phyloP scores from a whole-genome alignment of 169 alveolate genomes.

The Eimeria sp. region DNA sequence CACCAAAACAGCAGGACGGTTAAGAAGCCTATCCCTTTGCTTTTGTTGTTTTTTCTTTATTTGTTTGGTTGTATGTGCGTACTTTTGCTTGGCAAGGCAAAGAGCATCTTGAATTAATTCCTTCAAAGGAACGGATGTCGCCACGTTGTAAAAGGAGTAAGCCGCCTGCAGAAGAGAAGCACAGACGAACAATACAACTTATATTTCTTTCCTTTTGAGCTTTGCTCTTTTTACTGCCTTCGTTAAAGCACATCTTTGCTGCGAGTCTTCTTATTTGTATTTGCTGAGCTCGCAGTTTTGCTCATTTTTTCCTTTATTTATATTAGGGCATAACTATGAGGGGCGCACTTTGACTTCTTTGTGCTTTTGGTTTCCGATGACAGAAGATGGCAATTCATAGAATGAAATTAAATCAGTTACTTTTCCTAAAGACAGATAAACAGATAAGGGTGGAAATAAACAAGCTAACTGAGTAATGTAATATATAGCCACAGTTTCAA shows the following conservation, averaged over 20 bases:
- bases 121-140: conserved; percentile 89
- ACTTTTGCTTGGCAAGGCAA: conserved; percentile 93
- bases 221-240: too few relatives aligned
- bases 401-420: conserved; percentile 97
- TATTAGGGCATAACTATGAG: too few relatives aligned
- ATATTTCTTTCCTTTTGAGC: too few relatives aligned
- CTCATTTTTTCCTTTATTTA: neutral
- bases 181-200: too few relatives aligned
- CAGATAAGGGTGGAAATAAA: neutral
- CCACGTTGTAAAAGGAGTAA: conserved; percentile 95
- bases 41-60: neutral
- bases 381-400: conserved; percentile 96
- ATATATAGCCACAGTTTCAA: too few relatives aligned
- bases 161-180: conserved; percentile 88
- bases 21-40: neutral
- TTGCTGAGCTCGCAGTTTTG: neutral
- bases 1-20: neutral
- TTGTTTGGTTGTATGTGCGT: neutral
- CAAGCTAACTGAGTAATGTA: neutral
- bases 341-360: conserved; percentile 73
- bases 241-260: too few relatives aligned
- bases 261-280: too few relatives aligned
- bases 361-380: conserved; percentile 93
- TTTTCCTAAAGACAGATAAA: conserved; percentile 82
- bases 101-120: conserved; percentile 96